A percentile compares a stretch with the other conserved stretches of the same genome.
These are phyloP conservation scores for Selenicereus undatus DNA, from an alignment of 148 eudicot species.

Conservation along the genomic window DNA sequence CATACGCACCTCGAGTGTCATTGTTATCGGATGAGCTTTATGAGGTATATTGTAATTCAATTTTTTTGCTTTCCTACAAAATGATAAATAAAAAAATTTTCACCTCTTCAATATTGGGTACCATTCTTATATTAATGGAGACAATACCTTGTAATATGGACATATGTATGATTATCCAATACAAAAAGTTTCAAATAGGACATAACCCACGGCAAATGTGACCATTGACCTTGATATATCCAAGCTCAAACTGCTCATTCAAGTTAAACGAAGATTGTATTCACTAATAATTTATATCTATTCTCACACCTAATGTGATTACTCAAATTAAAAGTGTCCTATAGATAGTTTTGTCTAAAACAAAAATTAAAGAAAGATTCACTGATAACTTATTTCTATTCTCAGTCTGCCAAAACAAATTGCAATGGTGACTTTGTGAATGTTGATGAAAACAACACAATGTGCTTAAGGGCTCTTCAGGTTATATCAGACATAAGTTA, in stretches of 20 bases:
- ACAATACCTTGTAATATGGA: no score
- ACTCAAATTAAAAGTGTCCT: neutral
- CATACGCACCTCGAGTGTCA: neutral
- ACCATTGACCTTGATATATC: no score
- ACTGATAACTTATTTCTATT: neutral
- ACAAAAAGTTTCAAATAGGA: no score
- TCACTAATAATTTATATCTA: no score
- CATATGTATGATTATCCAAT: no score
- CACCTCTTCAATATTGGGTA: no score
- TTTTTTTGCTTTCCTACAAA: neutral
- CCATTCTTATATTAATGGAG: no score
- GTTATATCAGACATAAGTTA: neutral
- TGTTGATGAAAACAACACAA: slow-evolving; percentile 2
- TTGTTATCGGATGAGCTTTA: slow-evolving; percentile 22
- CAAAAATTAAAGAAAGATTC: neutral
- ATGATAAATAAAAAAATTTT: no score
- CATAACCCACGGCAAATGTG: no score
- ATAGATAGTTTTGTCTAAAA: neutral
- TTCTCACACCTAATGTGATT: no score
- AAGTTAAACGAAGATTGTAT: no score
- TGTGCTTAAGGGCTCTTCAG: neutral
- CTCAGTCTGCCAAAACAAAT: slow-evolving; percentile 10
- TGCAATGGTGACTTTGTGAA: slow-evolving; percentile 15
- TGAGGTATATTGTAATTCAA: neutral
- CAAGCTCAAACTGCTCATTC: no score